phyloP scores from a whole-genome alignment of 2,329 filamentous ascomycete species.

The Talaromyces sp. region DNA sequence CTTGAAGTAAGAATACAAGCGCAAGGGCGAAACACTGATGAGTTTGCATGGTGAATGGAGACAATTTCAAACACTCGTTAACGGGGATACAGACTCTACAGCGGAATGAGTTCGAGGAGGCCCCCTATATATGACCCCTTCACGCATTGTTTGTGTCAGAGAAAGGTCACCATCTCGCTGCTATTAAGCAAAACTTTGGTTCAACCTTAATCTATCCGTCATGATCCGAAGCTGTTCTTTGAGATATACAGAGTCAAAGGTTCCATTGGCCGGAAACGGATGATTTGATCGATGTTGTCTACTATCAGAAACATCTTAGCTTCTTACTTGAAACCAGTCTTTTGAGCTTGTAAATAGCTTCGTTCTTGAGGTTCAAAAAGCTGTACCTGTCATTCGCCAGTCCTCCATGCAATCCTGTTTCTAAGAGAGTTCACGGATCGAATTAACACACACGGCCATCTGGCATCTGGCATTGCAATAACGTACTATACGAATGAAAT shows the following conservation, averaged over 20 bases:
- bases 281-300: conserved; percentile 1
- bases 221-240: conserved; percentile 10
- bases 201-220: conserved; percentile 11
- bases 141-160: conserved; percentile 12
- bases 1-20: conserved; percentile 19
- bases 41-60: conserved; percentile 5
- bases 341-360: too few species aligned
- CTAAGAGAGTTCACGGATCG: too few species aligned
- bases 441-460: too few species aligned
- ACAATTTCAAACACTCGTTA: not conserved
- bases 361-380: not conserved
- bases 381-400: too few species aligned
- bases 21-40: not conserved
- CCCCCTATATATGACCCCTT: not conserved
- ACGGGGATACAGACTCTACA: not conserved
- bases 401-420: too few species aligned
- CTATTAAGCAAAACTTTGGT: not conserved
- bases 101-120: not conserved
- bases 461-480: too few species aligned
- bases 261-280: conserved; percentile 1
- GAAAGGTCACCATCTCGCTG: conserved; percentile 9
- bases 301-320: not conserved
- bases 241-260: not conserved
- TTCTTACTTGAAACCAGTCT: too few species aligned
- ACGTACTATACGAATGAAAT: too few species aligned